phyloP scores from a whole-genome alignment of 257 asterid species.

The Salvia miltiorrhiza region DNA sequence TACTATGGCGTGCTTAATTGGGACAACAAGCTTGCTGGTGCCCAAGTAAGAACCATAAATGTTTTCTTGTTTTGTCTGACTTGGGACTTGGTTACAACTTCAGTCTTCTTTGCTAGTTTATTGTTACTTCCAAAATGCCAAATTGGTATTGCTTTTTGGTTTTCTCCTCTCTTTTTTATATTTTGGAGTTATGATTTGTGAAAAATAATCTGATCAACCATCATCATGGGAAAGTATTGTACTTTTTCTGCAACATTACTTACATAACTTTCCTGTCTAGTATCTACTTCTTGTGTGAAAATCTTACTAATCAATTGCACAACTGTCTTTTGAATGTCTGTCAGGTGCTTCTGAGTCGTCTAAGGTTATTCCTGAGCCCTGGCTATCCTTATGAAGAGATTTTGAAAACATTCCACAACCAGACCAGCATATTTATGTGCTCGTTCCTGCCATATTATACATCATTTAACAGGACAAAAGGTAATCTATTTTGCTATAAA shows the following conservation, averaged over 20 bases:
- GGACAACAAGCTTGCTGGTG: constrained; percentile 95
- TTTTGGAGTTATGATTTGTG: neutral
- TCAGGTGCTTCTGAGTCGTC: constrained; percentile 86
- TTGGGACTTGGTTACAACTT: neutral
- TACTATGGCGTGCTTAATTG: constrained; percentile 89
- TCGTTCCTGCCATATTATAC: constrained; percentile 79
- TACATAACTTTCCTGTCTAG: neutral
- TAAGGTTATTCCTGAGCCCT: constrained; percentile 86
- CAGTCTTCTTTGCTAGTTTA: neutral
- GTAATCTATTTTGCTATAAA: constrained; percentile 28
- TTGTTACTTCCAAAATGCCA: neutral
- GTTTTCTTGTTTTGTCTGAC: neutral
- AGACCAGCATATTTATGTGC: constrained; percentile 89
- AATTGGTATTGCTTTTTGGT: neutral
- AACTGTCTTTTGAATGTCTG: constrained; percentile 8
- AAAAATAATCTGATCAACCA: neutral
- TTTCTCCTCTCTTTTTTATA: neutral
- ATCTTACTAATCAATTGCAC: constrained; percentile 8
- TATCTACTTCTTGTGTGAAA: neutral
- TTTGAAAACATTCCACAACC: constrained; percentile 83
- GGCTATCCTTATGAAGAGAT: constrained; percentile 97
- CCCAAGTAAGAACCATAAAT: constrained; percentile 56
- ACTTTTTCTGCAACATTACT: neutral
- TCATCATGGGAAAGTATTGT: neutral
- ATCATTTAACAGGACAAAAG: constrained; percentile 83